Base-by-base conservation (phyloP, 2,329 filamentous ascomycete species). In the Colletotrichum camelliae region DNA sequence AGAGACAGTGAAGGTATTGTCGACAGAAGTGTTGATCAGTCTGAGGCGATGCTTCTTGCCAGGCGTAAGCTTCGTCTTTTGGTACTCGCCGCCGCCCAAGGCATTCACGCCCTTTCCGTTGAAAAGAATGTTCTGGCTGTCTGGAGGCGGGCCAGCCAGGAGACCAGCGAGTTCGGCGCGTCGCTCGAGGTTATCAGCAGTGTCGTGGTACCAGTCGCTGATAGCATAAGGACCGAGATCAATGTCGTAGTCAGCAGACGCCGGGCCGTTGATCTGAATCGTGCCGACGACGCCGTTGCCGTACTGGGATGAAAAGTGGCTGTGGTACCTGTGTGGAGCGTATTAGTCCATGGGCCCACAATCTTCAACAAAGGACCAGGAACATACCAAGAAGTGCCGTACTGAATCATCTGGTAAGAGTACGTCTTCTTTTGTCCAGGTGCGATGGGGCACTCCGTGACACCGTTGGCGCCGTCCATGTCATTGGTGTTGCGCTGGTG, bases 151-250 rank as follows among this genome's bases (percentile, higher is more conserved):
- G 3, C 67, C 77, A 57, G 31, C 43, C 55, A 52, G 8, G 9
- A 80, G 81, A 10, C 81, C 62, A 39, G 77, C 52, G 12, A 52
- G 13, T 15, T 57, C 79, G 18, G 27, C 79, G 48, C 9, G 64
- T 67, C 57, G 77, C 79, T 71, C 67, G 33, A 80, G 79, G 52
- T 79, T 68, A 73, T 85, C 83, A 5, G 82, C 83, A 15, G 81
- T 80, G 61, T 79, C 74, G 61, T 88, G 85, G 81, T 89, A 90
- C 86, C 88, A 92, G 77, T 92, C 91, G 9, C 85, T 87, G 55
- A 92, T 84, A 7, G 87, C 85, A 8, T 89, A 86, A 4, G 78
- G 72, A 2, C 93, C 93, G 0, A 93, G 84, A 79, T 94, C 93
- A 57, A 89, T 86, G 76, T 94, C 92, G 79, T 93, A 93, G 64